Percentiles rank a stretch among this genome's conserved stretches.
phyloP scores from a whole-genome alignment of 2,329 filamentous ascomycete species.

The Penicillium sp. region DNA sequence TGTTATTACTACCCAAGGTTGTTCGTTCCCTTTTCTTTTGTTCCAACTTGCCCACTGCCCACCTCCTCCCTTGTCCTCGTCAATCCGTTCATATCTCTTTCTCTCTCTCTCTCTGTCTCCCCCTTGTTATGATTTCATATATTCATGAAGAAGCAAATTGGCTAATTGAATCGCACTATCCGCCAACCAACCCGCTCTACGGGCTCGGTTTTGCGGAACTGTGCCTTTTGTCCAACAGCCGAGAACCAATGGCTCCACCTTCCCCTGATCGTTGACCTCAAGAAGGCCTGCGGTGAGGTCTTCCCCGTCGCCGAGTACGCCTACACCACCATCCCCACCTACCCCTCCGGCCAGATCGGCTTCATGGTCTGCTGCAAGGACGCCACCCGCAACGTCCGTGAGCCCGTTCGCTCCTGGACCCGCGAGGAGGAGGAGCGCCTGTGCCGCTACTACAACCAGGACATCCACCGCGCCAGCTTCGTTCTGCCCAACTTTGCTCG shows the following conservation, averaged over 20 bases:
- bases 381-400: slow-evolving; percentile 74
- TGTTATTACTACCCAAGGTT: slow-evolving; percentile 99
- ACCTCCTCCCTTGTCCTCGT: neutral
- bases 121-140: slow-evolving; percentile 47
- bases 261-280: slow-evolving; percentile 86
- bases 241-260: slow-evolving; percentile 99
- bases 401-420: slow-evolving; percentile 77
- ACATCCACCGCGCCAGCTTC: slow-evolving; percentile 94
- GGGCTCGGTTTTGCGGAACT: slow-evolving; percentile 32
- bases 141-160: slow-evolving; percentile 6
- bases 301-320: slow-evolving; percentile 98
- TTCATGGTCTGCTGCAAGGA: slow-evolving; percentile 99
- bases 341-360: slow-evolving; percentile 97
- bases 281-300: slow-evolving; percentile 94
- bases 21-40: slow-evolving; percentile 77
- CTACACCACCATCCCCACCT: slow-evolving; percentile 97
- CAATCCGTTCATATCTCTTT: slow-evolving; percentile 5
- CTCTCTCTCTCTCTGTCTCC: slow-evolving; percentile 68
- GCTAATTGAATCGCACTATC: slow-evolving; percentile 28
- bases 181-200: slow-evolving; percentile 29
- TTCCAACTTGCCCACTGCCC: neutral
- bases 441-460: slow-evolving; percentile 95
- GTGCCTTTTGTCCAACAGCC: slow-evolving; percentile 54
- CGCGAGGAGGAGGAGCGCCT: slow-evolving; percentile 86
- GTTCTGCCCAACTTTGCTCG: slow-evolving; percentile 90